Base-by-base conservation (phyloP, 176 grass and related monocot genomes). In the Dendrocalamus sinicus region DNA sequence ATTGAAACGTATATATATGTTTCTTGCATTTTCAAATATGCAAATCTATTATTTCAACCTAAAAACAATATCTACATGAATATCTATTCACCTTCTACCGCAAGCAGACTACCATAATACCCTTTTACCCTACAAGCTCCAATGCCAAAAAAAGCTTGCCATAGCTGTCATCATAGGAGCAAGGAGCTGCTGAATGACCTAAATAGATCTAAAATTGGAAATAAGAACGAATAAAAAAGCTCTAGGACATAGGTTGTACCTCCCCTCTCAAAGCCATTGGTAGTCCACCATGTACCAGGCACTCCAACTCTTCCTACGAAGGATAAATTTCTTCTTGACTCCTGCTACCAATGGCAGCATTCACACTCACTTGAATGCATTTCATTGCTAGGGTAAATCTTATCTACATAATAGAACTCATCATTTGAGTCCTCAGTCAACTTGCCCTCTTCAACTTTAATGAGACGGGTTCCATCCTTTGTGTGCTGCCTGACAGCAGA, bases 201-300 rank as follows among this genome's bases (percentile, higher is more conserved):
- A 5, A 72, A 76, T 7, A 81, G 68, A 85, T 72, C 7, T 46
- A 58, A 81, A 88, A 81, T 68, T 76, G 57, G 60, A 75, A 26
- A 19, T 60, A 70, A 40, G 24, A 47, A 72, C 23, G 26, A 91
- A 72, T 54, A 0, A 9, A 88, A 80, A 81, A 20, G 40, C 17
- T 75, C 10, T n/a, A 64, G 20, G 51, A 43, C 8, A 71, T 45
- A 76, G 20, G 64, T 24, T 20, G 20, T 54, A 99, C 97, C 94
- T 99, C 97, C 94, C 97, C 94, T 89, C 97, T 93, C 64, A 99
- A 86, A 90, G 92, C 88, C 97, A 99, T 99, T 4, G 97, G 97
- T 24, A 99, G 71, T 55, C 97, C 97, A 20, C 97, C 97, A 73
- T 91, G 97, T 30, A 99, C 97, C 51, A 99, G 62, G 50, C 92